A percentile compares a stretch with the other conserved stretches of the same genome.
These are phyloP conservation scores for Phyllosticta citriasiana DNA, from an alignment of 2,329 filamentous ascomycete genomes.

Conservation along the genomic window DNA sequence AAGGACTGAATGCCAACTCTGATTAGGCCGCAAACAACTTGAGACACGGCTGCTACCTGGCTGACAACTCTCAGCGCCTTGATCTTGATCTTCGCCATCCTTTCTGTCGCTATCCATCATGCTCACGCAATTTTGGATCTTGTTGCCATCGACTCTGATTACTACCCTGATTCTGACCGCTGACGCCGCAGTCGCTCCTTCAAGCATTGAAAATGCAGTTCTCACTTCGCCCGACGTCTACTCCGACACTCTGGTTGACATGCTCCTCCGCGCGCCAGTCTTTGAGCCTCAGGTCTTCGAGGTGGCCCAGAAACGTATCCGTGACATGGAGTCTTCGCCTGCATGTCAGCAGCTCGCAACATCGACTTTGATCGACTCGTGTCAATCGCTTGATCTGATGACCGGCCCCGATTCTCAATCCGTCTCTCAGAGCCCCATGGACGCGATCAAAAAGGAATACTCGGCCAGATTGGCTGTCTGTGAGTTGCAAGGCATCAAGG, in stretches of 20 bases:
- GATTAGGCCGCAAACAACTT: too few species aligned
- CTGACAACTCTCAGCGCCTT: too few species aligned
- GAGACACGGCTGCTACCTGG: too few species aligned
- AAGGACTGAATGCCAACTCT: too few species aligned
- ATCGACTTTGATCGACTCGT: constrained; percentile 42
- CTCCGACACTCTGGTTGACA: neutral
- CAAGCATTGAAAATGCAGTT: neutral
- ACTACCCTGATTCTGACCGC: neutral
- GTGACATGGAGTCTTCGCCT: constrained; percentile 34
- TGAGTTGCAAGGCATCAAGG: constrained; percentile 46
- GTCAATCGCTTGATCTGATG: constrained; percentile 36
- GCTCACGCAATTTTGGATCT: neutral
- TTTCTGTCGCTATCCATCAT: neutral
- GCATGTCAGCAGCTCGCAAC: constrained; percentile 46
- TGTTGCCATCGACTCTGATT: neutral
- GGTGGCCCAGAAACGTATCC: constrained; percentile 18
- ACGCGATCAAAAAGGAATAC: constrained; percentile 44
- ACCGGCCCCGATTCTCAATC: constrained; percentile 11
- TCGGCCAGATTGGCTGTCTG: constrained; percentile 54
- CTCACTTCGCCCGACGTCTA: neutral
- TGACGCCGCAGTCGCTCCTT: neutral
- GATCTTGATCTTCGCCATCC: neutral
- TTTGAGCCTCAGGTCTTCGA: constrained; percentile 14
- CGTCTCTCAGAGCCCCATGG: constrained; percentile 15
- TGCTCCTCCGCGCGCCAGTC: constrained; percentile 13